Evolutionary conservation across 202 grass and related monocot genomes (phyloP).

Genomic region (Cymbopogon flexuosus): DNA sequence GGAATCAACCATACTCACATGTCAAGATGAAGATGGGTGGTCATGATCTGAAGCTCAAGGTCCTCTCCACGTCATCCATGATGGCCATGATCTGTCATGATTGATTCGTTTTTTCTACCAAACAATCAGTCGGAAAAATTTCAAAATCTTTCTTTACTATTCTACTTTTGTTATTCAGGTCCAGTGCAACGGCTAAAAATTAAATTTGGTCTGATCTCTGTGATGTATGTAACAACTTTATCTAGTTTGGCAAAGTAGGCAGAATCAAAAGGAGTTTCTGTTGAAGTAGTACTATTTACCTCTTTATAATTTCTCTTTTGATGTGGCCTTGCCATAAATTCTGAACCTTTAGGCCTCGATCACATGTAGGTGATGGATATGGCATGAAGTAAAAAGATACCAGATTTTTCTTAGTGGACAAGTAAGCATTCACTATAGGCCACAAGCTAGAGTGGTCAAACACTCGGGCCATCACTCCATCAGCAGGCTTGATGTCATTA

Average conservation of each 20-base stretch:
- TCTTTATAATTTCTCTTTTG: slow-evolving; percentile 1
- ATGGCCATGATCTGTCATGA: slow-evolving; percentile 55
- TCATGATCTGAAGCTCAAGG: slow-evolving; percentile 32
- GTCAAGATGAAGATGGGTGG: slow-evolving; percentile 12
- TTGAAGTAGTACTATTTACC: neutral
- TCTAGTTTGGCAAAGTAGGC: slow-evolving; percentile 14
- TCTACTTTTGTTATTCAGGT: neutral
- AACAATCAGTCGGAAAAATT: neutral
- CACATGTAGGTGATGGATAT: neutral
- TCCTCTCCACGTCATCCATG: slow-evolving; percentile 57
- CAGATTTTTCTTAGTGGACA: slow-evolving; percentile 12
- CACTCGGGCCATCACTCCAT: neutral
- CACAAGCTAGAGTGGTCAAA: neutral
- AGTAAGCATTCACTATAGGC: neutral
- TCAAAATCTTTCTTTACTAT: neutral
- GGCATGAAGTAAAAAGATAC: neutral
- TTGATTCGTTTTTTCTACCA: neutral
- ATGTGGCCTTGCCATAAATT: neutral
- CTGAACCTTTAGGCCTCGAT: neutral
- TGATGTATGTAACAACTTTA: slow-evolving; percentile 24
- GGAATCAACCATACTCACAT: slow-evolving; percentile 4
- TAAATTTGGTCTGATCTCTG: slow-evolving; percentile 15
- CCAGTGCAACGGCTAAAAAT: slow-evolving; percentile 13
- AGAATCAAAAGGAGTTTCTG: slow-evolving; percentile 1
- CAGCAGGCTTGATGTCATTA: neutral